Percentiles rank a stretch among this genome's conserved stretches.
Conservation (phyloP, 495 filamentous ascomycete species). For the Stereocaulon alpinum region DNA sequence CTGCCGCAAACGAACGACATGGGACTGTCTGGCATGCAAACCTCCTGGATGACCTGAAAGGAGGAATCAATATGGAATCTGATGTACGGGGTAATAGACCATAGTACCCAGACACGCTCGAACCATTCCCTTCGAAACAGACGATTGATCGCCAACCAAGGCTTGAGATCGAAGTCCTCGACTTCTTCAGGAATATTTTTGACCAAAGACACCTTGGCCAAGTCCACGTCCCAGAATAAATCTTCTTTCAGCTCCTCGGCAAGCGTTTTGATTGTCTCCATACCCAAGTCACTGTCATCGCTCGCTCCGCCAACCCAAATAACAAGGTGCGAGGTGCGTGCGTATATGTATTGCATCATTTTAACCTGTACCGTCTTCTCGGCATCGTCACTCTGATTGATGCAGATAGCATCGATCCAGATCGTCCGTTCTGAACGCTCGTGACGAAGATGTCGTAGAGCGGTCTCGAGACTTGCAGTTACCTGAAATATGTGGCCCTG, state of each 20-base stretch:
- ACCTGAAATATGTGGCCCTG: background rate
- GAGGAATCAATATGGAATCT: background rate
- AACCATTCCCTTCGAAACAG: background rate
- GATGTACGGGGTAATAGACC: background rate
- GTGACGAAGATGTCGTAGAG: background rate
- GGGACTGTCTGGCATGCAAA: background rate
- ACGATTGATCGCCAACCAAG: background rate
- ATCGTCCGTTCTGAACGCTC: background rate
- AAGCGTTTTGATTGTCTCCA: background rate
- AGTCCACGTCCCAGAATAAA: background rate
- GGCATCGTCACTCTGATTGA: background rate
- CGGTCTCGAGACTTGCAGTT: background rate
- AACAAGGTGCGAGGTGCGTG: background rate
- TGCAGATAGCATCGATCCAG: no score
- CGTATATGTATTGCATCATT: background rate
- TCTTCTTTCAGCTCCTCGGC: background rate
- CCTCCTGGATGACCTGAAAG: background rate
- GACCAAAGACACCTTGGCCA: background rate
- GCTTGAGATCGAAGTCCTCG: background rate
- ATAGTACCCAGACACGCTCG: background rate
- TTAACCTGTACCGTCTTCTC: conserved; percentile 5
- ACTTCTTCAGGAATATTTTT: background rate
- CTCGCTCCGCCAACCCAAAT: background rate
- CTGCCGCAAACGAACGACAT: background rate
- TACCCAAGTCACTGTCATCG: background rate